A percentile compares a stretch with the other conserved stretches of the same genome.
These are phyloP conservation scores for Taphrina wiesneri DNA, from an alignment of 1,139 yeast genomes.

Conservation along the genomic window DNA sequence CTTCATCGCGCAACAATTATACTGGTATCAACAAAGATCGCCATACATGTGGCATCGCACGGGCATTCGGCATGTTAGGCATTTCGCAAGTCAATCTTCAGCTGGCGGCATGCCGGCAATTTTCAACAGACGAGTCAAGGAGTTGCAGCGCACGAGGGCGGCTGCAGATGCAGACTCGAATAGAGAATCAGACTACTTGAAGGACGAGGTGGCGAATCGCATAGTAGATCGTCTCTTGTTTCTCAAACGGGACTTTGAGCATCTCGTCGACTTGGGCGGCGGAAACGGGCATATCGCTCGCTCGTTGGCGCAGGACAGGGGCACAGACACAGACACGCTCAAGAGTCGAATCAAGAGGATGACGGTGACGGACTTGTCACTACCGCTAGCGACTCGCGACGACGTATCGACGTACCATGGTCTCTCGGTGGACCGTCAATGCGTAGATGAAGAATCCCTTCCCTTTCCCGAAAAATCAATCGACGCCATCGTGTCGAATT, in stretches of 20 bases:
- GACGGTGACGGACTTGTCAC: conserved; percentile 68
- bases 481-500: conserved; percentile 73
- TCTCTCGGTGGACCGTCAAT: conserved; percentile 53
- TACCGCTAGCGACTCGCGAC: conserved; percentile 58
- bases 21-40: too few species aligned
- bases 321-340: conserved; percentile 53
- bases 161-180: conserved; percentile 52
- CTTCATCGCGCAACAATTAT: too few species aligned
- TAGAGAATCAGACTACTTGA: conserved; percentile 67
- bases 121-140: conserved; percentile 65
- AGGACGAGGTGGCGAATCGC: conserved; percentile 71
- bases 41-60: too few species aligned
- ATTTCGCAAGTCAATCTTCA: conserved; percentile 7
- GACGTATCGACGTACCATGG: conserved; percentile 41
- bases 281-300: conserved; percentile 64
- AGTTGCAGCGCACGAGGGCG: conserved; percentile 60
- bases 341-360: conserved; percentile 57
- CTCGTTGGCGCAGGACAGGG: conserved; percentile 44
- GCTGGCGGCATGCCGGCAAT: conserved; percentile 46
- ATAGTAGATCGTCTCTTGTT: conserved; percentile 70
- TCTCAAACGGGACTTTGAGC: conserved; percentile 62
- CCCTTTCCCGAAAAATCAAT: conserved; percentile 49
- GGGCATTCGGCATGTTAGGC: background rate
- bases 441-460: conserved; percentile 64
- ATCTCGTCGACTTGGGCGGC: conserved; percentile 70